A percentile compares a stretch with the other conserved stretches of the same genome.
phyloP scores from a whole-genome alignment of 345 rosid genomes.

The Turnera subulata region DNA sequence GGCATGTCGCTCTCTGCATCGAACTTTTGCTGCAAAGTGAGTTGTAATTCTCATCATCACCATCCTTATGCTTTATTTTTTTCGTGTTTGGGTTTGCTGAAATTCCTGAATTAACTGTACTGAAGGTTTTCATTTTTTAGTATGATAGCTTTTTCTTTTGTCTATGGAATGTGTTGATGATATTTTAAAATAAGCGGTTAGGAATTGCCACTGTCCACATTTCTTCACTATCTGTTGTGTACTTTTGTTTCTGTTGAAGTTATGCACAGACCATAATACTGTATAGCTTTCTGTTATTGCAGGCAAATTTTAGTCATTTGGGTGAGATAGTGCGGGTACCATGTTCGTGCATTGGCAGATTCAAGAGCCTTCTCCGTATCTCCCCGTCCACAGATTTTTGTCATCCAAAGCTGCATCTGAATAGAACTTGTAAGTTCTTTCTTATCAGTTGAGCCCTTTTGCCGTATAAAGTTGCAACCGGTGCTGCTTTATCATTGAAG shows the following conservation, averaged over 20 bases:
- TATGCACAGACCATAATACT: neutral
- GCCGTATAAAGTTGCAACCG: too few relatives aligned
- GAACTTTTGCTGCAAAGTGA: constrained; percentile 32
- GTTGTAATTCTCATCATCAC: neutral
- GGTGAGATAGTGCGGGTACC: constrained; percentile 18
- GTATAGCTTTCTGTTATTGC: constrained; percentile 8
- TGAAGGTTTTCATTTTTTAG: neutral
- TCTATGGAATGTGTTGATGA: too few relatives aligned
- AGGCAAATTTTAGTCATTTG: constrained; percentile 29
- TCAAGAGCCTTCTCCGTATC: constrained; percentile 23
- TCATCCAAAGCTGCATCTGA: constrained; percentile 24
- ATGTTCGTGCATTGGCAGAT: constrained; percentile 24
- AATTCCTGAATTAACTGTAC: too few relatives aligned
- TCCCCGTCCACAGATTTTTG: constrained; percentile 8
- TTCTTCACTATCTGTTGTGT: too few relatives aligned
- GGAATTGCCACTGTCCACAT: too few relatives aligned
- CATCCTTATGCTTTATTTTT: neutral
- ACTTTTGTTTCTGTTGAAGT: too few relatives aligned
- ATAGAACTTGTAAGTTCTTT: constrained; percentile 34
- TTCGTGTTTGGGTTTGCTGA: neutral
- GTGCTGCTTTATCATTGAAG: neutral
- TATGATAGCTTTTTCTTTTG: neutral
- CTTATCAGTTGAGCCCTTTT: neutral
- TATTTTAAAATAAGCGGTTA: too few relatives aligned
- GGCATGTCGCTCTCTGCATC: constrained; percentile 44